Base-by-base conservation (phyloP, 2,329 filamentous ascomycete species). In the Leptographium radiaticola region DNA sequence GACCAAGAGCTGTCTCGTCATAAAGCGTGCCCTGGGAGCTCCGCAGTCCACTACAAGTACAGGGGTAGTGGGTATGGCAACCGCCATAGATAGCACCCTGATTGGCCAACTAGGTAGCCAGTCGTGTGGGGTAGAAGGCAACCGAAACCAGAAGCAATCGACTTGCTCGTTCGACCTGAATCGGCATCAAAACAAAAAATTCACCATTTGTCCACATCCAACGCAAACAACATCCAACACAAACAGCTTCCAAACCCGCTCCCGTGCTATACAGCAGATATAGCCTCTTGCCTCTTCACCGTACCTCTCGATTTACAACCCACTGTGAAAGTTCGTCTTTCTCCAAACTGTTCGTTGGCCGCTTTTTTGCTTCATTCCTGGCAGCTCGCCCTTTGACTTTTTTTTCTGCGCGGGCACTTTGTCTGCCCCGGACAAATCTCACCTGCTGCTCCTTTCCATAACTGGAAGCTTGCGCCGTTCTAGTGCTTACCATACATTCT, bases 91-190 rank as follows among this genome's bases (percentile, higher is more conserved):
- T 15, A 11, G 31, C 16, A 6, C 13, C 33, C 49, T 58, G 55
- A 58, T 58, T 58, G 57, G 57, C 55, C 51, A 45, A 49, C 52
- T 13, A n/a, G 18, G 31, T 16, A 48, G 18, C 40, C 36, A n/a
- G 55, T 51, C 54, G 52, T 51, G 56, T 58, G 56, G 56, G 56
- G 56, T 58, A 58, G 54, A 58, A 58, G 54, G 50, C 56, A 43
- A 56, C 56, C 51, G 56, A 57, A 57, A 39, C 54, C 40, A 42
- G 30, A 36, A 46, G 40, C 38, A 43, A 45, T 31, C 43, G 43
- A 15, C 43, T n/a, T 20, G 16, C 18, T 45, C 25, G 43, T 45
- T 31, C 25, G 43, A 45, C 43, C 43, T 45, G 43, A 45, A 45
- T 45, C 31, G 43, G 25, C 43, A 45, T 45, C 20, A 45, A 31